Base-by-base conservation (phyloP, 2,329 filamentous ascomycete species). In the Fusarium transvaalense region DNA sequence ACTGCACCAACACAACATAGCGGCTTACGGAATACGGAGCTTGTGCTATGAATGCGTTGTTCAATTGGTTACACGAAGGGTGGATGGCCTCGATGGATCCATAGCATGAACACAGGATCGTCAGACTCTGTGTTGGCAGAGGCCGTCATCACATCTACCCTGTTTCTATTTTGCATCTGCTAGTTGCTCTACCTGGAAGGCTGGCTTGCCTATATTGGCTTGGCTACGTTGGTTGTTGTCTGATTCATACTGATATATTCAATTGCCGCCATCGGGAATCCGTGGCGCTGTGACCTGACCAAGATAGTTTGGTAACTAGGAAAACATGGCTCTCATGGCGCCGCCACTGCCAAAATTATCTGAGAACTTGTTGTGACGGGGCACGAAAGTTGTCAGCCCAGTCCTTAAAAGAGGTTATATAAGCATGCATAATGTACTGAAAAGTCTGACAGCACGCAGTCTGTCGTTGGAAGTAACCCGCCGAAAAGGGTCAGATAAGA, bases 291-390 rank as follows among this genome's bases (percentile, higher is more conserved):
- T 39, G 13, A 13, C 17, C 23, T 51, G 34, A 9, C 23, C 34
- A 21, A 29, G 23, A 39, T 1, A 19, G 23, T 21, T 51, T 35
- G 31, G 25, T 19, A 51, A 51, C 34, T 32, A 23, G 21, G 10
- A 14, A 29, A n/a, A 31, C 6, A 12, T 45, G 42, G 25, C 13
- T 10, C 17, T 39, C 9, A 51, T 51, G 47, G 47, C 47, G 47
- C 25, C 52, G 52, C 52, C 56, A 57, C 38, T 32, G 15, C 38
- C 32, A 23, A 57, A 47, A 39, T 19, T 42, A 57, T 38, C 10
- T 32, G 3, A 32, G 39, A 47, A 38, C 25, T 57, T 38, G 15
- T 46, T 32, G 27, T 17, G 38, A 46, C 13, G 7, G 29, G 25
- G 25, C 15, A 7, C 57, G 17, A 4, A 17, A 46, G 29, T 38